Conservation (phyloP, 306 rosid genomes). For the Pueraria montana region DNA sequence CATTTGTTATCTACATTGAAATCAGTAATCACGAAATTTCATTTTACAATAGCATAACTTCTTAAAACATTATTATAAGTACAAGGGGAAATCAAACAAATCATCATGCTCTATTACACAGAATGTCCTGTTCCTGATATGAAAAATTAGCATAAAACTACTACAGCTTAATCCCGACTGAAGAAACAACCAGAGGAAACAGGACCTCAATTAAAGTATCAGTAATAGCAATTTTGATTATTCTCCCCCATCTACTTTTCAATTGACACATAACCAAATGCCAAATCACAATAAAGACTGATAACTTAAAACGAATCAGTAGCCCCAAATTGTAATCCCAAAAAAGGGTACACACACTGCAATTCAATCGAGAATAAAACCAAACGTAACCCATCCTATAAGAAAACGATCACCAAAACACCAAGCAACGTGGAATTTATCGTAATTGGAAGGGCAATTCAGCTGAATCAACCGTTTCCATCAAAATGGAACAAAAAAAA, state of each 20-base stretch:
- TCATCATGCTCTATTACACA: not conserved
- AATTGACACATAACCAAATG: conserved; percentile 1
- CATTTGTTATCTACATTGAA: conserved; percentile 12
- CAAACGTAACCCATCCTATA: not conserved
- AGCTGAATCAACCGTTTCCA: conserved; percentile 5
- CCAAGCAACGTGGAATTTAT: not conserved
- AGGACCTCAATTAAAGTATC: not conserved
- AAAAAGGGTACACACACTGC: too few relatives aligned
- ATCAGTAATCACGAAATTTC: conserved; percentile 16
- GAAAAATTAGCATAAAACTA: conserved; percentile 18
- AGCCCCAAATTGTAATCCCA: too few relatives aligned
- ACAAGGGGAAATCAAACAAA: conserved; percentile 29
- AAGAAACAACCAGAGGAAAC: conserved; percentile 17
- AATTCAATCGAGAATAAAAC: not conserved
- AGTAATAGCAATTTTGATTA: not conserved
- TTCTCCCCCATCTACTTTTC: not conserved
- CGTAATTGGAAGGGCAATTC: not conserved
- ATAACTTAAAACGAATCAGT: too few relatives aligned
- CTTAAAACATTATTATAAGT: conserved; percentile 2
- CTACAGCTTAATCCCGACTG: conserved; percentile 22
- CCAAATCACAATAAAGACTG: not conserved
- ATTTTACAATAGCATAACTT: not conserved
- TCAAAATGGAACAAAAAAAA: not conserved
- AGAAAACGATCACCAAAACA: not conserved
- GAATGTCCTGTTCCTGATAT: not conserved